phyloP scores from a whole-genome alignment of 2,329 filamentous ascomycete genomes.

The Penicillium sp. region DNA sequence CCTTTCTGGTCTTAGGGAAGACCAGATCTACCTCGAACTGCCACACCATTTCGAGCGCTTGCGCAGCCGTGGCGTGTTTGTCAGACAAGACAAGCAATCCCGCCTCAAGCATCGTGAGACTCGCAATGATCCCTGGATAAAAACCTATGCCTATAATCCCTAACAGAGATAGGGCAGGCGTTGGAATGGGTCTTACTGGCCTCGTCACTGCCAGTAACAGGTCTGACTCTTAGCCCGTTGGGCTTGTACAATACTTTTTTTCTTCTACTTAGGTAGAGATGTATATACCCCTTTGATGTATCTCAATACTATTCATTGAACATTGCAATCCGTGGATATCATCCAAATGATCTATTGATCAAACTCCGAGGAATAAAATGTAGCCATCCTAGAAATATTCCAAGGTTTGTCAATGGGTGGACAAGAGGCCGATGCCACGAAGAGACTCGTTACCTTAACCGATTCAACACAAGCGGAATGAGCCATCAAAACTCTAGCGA shows the following conservation, averaged over 20 bases:
- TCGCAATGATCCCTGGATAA: conserved; percentile 13
- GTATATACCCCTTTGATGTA: neutral
- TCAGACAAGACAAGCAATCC: conserved; percentile 2
- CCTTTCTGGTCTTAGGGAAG: conserved; percentile 22
- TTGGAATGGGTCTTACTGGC: too few relatives aligned
- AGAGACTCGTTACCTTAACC: too few relatives aligned
- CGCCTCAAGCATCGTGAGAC: conserved; percentile 9
- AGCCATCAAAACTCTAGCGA: too few relatives aligned
- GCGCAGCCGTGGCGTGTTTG: conserved; percentile 13
- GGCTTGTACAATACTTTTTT: neutral
- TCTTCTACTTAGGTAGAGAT: neutral
- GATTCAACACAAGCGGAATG: too few relatives aligned
- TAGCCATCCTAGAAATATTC: too few relatives aligned
- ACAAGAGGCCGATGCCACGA: too few relatives aligned
- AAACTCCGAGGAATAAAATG: too few relatives aligned
- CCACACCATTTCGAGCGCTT: conserved; percentile 28
- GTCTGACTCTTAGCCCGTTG: too few relatives aligned
- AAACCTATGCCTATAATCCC: conserved; percentile 1
- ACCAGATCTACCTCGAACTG: conserved; percentile 33
- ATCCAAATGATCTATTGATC: too few relatives aligned
- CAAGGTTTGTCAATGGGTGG: too few relatives aligned
- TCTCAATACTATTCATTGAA: neutral
- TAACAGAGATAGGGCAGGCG: neutral
- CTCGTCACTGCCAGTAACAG: too few relatives aligned
- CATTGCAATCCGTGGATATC: too few relatives aligned